These are phyloP conservation scores for Fragosphaeria purpurea DNA, from an alignment of 2,329 filamentous ascomycete species.

Conservation along the genomic window DNA sequence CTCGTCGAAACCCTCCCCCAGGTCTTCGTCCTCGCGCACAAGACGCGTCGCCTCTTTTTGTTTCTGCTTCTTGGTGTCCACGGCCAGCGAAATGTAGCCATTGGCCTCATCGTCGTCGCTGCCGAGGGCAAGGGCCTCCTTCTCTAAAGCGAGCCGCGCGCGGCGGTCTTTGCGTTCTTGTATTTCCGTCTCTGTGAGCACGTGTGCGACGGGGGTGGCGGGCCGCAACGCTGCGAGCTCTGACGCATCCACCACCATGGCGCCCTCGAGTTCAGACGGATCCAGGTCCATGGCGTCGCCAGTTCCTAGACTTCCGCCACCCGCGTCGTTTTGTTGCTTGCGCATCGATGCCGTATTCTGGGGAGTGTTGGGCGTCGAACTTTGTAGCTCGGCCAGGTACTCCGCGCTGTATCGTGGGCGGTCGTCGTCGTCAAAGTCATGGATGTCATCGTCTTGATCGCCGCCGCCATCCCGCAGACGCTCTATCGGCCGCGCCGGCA, in stretches of 20 bases:
- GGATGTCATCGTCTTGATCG: constrained; percentile 25
- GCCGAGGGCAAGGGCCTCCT: constrained; percentile 57
- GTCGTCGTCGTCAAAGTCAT: constrained; percentile 43
- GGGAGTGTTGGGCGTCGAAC: constrained; percentile 75
- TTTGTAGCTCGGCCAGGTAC: constrained; percentile 75
- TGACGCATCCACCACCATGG: constrained; percentile 48
- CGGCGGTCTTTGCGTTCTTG: constrained; percentile 83
- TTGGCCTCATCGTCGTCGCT: constrained; percentile 38
- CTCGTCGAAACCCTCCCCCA: constrained; percentile 87
- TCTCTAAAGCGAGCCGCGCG: constrained; percentile 61
- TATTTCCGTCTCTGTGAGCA: constrained; percentile 78
- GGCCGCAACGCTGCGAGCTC: constrained; percentile 25
- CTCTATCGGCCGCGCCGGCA: constrained; percentile 42
- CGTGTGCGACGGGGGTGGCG: constrained; percentile 23
- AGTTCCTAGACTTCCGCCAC: constrained; percentile 28
- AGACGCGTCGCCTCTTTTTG: constrained; percentile 65
- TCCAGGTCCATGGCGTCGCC: constrained; percentile 47
- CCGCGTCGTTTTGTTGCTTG: constrained; percentile 18
- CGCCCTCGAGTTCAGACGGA: constrained; percentile 51
- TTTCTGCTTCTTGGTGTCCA: constrained; percentile 27
- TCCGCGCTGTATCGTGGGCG: constrained; percentile 77
- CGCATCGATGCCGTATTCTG: constrained; percentile 42
- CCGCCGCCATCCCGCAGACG: not conserved
- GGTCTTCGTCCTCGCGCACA: constrained; percentile 77
- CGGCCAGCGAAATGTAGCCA: constrained; percentile 22